These are phyloP conservation scores for Entamoeba invadens DNA, from an alignment of 208 protist species.

Conservation along the genomic window DNA sequence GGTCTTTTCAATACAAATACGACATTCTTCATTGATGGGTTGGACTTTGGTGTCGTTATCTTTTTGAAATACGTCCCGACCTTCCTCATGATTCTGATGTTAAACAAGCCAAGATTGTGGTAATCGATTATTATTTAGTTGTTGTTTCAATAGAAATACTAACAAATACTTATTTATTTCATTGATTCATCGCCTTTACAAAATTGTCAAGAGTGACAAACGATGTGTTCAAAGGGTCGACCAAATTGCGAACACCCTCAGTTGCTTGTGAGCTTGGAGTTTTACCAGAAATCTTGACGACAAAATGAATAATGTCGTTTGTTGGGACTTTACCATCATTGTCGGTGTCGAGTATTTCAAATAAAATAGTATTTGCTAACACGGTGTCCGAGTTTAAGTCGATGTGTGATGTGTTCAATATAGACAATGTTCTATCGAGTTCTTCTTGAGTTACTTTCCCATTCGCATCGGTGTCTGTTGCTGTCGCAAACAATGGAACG, in stretches of 20 bases:
- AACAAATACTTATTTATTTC: too few species aligned
- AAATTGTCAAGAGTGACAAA: background rate
- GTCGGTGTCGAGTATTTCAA: background rate
- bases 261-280: background rate
- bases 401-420: background rate
- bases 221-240: background rate
- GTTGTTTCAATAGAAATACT: too few species aligned
- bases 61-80: background rate
- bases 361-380: background rate
- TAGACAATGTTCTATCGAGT: background rate
- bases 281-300: background rate
- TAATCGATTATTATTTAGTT: too few species aligned
- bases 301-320: background rate
- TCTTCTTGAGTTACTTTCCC: background rate
- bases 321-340: background rate
- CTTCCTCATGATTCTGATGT: background rate
- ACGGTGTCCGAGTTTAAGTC: background rate
- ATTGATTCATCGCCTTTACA: background rate
- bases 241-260: background rate
- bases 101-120: background rate
- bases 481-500: background rate
- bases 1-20: background rate
- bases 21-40: background rate
- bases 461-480: background rate
- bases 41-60: background rate